Evolutionary conservation across 108 stramenopile genomes (phyloP).

Genomic region (Pseudonitzschia multistriata): DNA sequence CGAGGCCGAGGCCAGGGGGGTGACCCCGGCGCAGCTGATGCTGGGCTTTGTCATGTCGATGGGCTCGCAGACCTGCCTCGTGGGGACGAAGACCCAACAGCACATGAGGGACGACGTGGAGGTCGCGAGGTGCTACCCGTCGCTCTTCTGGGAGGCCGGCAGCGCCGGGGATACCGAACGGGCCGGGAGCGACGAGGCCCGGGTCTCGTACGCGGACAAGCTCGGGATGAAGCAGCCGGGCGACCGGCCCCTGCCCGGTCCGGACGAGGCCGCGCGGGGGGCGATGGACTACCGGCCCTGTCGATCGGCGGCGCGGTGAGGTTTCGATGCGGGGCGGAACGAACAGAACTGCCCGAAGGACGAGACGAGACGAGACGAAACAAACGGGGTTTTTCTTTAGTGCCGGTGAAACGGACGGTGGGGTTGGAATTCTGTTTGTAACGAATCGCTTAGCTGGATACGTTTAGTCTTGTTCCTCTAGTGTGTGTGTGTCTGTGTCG

Average conservation of each 20-base stretch:
- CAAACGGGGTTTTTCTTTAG: too few relatives aligned
- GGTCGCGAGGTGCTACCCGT: not conserved
- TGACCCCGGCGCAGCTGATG: not conserved
- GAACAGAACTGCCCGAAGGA: not conserved
- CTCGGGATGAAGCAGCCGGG: not conserved
- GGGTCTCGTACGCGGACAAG: not conserved
- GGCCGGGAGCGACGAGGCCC: not conserved
- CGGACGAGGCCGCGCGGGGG: too few relatives aligned
- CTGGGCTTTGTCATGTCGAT: conserved; percentile 5
- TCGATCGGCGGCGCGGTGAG: too few relatives aligned
- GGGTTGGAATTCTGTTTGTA: too few relatives aligned
- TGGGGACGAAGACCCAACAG: not conserved
- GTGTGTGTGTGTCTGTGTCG: too few relatives aligned
- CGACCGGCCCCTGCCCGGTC: not conserved
- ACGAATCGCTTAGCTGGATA: too few relatives aligned
- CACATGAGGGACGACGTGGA: not conserved
- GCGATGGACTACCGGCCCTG: too few relatives aligned
- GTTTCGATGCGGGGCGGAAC: not conserved
- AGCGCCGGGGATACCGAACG: not conserved
- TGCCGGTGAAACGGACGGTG: too few relatives aligned
- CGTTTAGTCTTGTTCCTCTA: too few relatives aligned
- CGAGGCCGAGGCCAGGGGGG: not conserved
- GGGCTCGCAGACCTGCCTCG: conserved; percentile 2
- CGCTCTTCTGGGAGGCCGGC: not conserved
- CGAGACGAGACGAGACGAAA: too few relatives aligned